Conservation (phyloP, 805 yeast species). For the Ogataea populi-albae region DNA sequence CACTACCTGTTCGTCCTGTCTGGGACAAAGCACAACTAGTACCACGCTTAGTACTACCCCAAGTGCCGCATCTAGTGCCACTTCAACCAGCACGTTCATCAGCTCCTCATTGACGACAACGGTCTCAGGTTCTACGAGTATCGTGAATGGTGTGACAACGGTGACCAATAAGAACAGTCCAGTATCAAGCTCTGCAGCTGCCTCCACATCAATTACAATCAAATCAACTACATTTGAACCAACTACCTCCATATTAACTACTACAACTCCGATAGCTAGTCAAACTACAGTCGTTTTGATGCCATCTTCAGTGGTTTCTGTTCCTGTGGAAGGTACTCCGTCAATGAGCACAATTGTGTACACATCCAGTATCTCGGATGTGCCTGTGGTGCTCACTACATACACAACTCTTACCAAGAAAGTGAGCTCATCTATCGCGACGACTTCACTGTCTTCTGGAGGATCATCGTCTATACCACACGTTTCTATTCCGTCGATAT, state of each 20-base stretch:
- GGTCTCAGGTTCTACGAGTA: no score
- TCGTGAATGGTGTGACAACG: conserved; percentile 16
- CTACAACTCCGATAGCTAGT: conserved; percentile 6
- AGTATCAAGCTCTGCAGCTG: conserved; percentile 10
- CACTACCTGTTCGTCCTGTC: no score
- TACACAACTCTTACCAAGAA: conserved; percentile 13
- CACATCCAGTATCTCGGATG: conserved; percentile 26
- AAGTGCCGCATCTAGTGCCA: no score
- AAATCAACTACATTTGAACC: conserved; percentile 2
- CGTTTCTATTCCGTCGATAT: conserved; percentile 12
- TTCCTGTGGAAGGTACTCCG: conserved; percentile 17
- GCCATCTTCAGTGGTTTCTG: conserved; percentile 18
- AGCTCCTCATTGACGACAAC: no score
- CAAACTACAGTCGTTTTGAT: conserved; percentile 20
- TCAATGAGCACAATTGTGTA: conserved; percentile 17
- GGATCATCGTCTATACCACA: conserved; percentile 1
- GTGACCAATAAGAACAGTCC: conserved; percentile 25
- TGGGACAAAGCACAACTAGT: no score
- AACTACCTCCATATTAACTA: conserved; percentile 3
- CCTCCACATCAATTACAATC: conserved; percentile 7
- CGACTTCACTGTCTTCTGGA: neutral
- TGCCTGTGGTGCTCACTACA: conserved; percentile 27
- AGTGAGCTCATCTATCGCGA: neutral
- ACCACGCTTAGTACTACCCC: no score
- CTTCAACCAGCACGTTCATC: conserved; percentile 2